Percentiles rank a stretch among this genome's conserved stretches.
Conservation (phyloP, 345 rosid species). For the Firmiana major region DNA sequence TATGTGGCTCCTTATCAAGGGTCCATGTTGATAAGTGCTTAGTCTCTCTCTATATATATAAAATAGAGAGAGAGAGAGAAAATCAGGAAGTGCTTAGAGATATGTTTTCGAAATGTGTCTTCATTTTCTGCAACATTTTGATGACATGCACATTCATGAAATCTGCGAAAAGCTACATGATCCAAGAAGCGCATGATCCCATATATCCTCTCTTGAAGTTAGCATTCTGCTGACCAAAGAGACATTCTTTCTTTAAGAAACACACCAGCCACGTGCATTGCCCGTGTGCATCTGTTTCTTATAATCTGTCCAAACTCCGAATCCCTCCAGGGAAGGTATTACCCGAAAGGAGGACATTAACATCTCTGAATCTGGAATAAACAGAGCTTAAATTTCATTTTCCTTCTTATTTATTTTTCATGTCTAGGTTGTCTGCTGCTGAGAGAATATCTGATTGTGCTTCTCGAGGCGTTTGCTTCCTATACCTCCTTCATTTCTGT, state of each 20-base stretch:
- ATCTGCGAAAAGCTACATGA: conserved; percentile 19
- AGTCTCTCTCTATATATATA: too few relatives aligned
- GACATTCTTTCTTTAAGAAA: conserved; percentile 34
- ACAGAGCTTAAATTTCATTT: too few relatives aligned
- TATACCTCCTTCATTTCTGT: conserved; percentile 17
- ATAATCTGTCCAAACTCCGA: background rate
- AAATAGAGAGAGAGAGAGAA: background rate
- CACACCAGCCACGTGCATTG: conserved; percentile 14
- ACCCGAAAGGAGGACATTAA: background rate
- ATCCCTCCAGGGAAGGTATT: background rate
- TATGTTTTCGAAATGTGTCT: background rate
- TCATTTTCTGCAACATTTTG: conserved; percentile 1
- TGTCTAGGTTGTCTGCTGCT: conserved; percentile 25
- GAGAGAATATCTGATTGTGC: conserved; percentile 23
- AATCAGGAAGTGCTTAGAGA: background rate
- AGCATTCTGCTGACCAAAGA: background rate
- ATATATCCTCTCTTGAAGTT: conserved; percentile 19
- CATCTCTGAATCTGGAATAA: background rate
- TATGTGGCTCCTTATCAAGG: background rate
- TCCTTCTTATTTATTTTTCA: background rate
- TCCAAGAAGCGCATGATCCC: conserved; percentile 51
- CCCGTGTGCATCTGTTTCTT: background rate
- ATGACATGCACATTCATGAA: background rate
- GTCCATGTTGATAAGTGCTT: background rate
- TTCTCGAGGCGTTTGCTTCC: conserved; percentile 50